Base-by-base conservation (phyloP, 345 rosid genomes). In the Theobroma cacao region DNA sequence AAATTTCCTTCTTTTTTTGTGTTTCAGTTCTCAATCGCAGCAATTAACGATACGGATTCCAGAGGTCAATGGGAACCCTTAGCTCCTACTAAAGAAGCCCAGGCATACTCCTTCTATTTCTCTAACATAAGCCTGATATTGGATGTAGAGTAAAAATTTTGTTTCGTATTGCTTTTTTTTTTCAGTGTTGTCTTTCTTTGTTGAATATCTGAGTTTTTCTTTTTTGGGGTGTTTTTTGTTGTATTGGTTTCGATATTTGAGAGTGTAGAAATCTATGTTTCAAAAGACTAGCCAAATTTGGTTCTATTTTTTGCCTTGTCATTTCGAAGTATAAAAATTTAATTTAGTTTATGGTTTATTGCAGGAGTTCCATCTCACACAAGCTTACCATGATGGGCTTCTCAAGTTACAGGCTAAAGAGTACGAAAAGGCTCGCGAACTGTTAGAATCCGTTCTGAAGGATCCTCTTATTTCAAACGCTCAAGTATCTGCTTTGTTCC, bases 31-130 rank as follows among this genome's bases (percentile, higher is more conserved):
- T 87, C 99, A 66, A 91, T 94, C 74, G 84, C 97, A 48, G 99
- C 99, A n/a, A 94, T 96, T 78, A 96, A 96, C 81, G 99, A 96
- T 56, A 88, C 97, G 9, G 94, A 92, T 72, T 86, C 99, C 20
- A 85, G 55, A 62, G 82, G 88, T 30, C 94, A 92, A 72, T 96
- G 99, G 99, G 99, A 94, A 84, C 99, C 98, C 78, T 80, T 96
- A 74, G 99, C 99, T 77, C 99, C 99, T 15, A 91, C 97, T 80
- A 94, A 96, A 85, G 98, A 94, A 89, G 97, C 98, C 71, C 99
- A 94, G 98, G 99, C 86, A 56, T 31, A 83, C 61, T 43, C 70
- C 9, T 33, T 52, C 55, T 68, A 36, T 65, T 45, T 43, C 67
- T 77, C 59, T 75, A 68, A 40, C 24, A 3, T 26, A n/a, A 24